phyloP scores from a whole-genome alignment of 2,329 filamentous ascomycete genomes.

The Claviceps pusilla region DNA sequence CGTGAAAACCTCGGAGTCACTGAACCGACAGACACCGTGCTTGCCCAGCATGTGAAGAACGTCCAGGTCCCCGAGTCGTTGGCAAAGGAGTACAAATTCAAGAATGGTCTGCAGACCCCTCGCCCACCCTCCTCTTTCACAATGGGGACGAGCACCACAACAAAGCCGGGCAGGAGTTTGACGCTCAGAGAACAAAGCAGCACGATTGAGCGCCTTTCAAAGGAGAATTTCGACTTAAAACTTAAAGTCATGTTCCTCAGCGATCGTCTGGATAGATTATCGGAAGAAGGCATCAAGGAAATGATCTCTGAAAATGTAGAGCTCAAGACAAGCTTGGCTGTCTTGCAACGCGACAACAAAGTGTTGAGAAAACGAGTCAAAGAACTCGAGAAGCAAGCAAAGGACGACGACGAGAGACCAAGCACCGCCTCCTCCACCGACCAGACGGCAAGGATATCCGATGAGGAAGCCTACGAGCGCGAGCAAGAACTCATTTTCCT shows the following conservation, averaged over 20 bases:
- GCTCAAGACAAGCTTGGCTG: constrained; percentile 76
- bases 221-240: constrained; percentile 96
- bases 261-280: constrained; percentile 80
- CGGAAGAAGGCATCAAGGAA: constrained; percentile 91
- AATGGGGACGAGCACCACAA: constrained; percentile 27
- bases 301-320: constrained; percentile 98
- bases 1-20: constrained; percentile 33
- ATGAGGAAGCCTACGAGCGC: constrained; percentile 49
- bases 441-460: constrained; percentile 39
- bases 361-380: constrained; percentile 64
- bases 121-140: constrained; percentile 32
- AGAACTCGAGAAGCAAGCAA: constrained; percentile 69
- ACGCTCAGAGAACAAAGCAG: constrained; percentile 95
- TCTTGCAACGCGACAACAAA: constrained; percentile 83
- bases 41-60: constrained; percentile 75
- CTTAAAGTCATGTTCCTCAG: constrained; percentile 96
- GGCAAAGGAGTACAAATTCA: constrained; percentile 70
- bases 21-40: constrained; percentile 72
- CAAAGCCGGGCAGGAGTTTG: constrained; percentile 51
- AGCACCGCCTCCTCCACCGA: constrained; percentile 48
- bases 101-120: constrained; percentile 49
- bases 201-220: constrained; percentile 88
- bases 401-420: constrained; percentile 48
- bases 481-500: constrained; percentile 79
- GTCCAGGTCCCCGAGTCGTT: constrained; percentile 84